Evolutionary conservation across 257 asterid genomes (phyloP).

Genomic region (Solanum pinnatisectum): DNA sequence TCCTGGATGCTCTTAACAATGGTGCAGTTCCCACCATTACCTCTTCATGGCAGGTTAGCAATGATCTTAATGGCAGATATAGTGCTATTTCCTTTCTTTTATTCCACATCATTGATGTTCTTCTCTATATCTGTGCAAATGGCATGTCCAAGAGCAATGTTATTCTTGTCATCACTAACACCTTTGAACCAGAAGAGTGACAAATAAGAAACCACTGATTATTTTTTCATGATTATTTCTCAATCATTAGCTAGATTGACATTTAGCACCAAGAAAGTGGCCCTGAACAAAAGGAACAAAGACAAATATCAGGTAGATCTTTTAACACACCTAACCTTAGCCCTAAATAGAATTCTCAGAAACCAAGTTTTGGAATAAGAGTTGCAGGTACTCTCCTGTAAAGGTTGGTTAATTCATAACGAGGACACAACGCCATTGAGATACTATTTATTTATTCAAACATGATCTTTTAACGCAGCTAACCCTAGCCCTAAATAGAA

Average conservation of each 20-base stretch:
- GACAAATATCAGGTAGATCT: not conserved
- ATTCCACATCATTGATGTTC: not conserved
- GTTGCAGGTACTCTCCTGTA: not conserved
- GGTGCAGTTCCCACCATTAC: slow-evolving; percentile 98
- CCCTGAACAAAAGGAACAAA: not conserved
- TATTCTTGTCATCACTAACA: not conserved
- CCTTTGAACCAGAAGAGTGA: not conserved
- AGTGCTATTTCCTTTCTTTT: not conserved
- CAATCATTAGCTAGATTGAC: not conserved
- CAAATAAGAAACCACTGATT: not conserved
- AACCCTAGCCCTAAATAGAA: not conserved
- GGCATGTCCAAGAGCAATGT: not conserved
- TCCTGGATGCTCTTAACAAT: slow-evolving; percentile 88
- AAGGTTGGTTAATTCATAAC: not conserved
- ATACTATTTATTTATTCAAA: not conserved
- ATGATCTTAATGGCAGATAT: not conserved
- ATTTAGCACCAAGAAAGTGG: not conserved
- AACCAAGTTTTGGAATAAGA: not conserved
- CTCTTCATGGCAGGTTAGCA: slow-evolving; percentile 94
- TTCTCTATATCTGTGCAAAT: not conserved
- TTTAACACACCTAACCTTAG: not conserved
- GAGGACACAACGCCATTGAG: not conserved
- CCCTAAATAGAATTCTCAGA: not conserved
- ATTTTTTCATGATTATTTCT: not conserved
- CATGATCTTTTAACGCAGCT: not conserved